A percentile compares a stretch with the other conserved stretches of the same genome.
phyloP scores from a whole-genome alignment of 1,139 yeast species.

The Sugiyamaella pinicola region DNA sequence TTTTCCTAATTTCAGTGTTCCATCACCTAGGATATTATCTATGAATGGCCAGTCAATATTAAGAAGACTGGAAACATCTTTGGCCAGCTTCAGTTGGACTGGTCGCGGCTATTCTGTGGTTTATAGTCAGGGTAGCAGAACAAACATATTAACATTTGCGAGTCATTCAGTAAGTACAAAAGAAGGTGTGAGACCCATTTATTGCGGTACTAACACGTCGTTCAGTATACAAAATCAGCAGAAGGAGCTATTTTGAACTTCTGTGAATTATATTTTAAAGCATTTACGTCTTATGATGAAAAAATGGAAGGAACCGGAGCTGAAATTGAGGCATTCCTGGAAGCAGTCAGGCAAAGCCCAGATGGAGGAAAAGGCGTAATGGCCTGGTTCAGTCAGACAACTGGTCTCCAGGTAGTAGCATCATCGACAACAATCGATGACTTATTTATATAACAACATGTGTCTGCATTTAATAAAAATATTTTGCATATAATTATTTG shows the following conservation, averaged over 20 bases:
- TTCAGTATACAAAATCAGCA: conserved; percentile 6
- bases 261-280: conserved; percentile 1
- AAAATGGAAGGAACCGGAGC: neutral
- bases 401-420: neutral
- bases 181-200: neutral
- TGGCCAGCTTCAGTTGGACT: conserved; percentile 7
- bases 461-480: neutral
- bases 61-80: neutral
- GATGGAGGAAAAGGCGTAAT: neutral
- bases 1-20: neutral
- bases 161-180: conserved; percentile 11
- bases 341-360: neutral
- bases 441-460: conserved; percentile 9
- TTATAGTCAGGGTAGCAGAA: conserved; percentile 6
- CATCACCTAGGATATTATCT: neutral
- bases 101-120: neutral
- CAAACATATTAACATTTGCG: neutral
- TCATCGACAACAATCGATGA: conserved; percentile 10
- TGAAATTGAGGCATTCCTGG: conserved; percentile 1
- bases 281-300: neutral
- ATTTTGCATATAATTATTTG: conserved; percentile 1
- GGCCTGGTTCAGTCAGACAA: conserved; percentile 9
- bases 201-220: neutral
- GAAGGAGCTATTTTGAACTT: conserved; percentile 8
- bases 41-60: neutral